Evolutionary conservation across 2,329 filamentous ascomycete species (phyloP).

Genomic region (Pestalotiopsis sp.): DNA sequence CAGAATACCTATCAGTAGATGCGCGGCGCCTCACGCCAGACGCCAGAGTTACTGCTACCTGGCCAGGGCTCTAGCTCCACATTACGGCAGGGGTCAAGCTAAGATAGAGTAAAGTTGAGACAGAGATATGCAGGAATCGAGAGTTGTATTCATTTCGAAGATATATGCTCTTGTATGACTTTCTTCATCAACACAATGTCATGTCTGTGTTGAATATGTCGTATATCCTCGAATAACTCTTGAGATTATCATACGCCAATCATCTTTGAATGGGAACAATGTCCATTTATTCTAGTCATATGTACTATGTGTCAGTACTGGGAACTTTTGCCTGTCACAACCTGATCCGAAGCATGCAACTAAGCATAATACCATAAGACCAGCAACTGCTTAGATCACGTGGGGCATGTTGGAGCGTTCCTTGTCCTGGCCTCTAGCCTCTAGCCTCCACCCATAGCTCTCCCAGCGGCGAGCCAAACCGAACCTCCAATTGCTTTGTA

Average conservation of each 20-base stretch:
- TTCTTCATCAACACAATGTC: background rate
- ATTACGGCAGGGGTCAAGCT: background rate
- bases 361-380: background rate
- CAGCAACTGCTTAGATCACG: background rate
- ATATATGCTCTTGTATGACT: background rate
- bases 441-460: background rate
- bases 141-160: background rate
- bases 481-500: background rate
- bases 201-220: no score
- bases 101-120: background rate
- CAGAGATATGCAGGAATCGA: background rate
- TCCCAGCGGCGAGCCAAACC: background rate
- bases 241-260: background rate
- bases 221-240: no score
- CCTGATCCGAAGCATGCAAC: background rate
- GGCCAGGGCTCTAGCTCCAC: background rate
- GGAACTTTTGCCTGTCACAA: no score
- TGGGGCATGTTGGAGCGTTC: background rate
- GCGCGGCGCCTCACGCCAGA: background rate
- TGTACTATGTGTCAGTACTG: background rate
- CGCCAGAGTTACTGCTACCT: background rate
- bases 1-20: constrained; percentile 1
- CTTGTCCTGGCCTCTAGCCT: background rate
- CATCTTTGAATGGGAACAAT: no score
- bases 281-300: background rate